phyloP scores from a whole-genome alignment of 2,329 filamentous ascomycete species.

The Fusarium dlaminii region DNA sequence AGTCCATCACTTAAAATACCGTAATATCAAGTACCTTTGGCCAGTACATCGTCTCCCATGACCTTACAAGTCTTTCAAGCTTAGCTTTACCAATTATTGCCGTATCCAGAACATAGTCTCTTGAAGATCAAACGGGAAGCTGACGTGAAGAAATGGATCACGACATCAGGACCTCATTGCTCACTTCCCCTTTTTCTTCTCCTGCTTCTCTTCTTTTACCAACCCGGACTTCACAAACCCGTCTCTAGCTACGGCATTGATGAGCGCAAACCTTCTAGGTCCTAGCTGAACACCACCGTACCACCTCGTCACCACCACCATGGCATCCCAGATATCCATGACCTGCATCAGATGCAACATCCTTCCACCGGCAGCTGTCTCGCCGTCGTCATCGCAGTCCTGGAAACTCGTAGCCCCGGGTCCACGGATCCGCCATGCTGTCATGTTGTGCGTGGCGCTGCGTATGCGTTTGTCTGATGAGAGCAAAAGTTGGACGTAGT shows the following conservation, averaged over 20 bases:
- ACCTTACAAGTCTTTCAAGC: not conserved
- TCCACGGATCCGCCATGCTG: conserved; percentile 85
- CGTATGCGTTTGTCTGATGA: conserved; percentile 85
- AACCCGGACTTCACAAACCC: conserved; percentile 81
- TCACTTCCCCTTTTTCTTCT: conserved; percentile 48
- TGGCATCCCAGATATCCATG: conserved; percentile 91
- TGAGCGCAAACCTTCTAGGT: conserved; percentile 87
- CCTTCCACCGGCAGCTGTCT: conserved; percentile 88
- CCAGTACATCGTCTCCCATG: not conserved
- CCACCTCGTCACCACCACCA: conserved; percentile 95
- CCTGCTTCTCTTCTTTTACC: conserved; percentile 58
- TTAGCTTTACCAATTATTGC: not conserved
- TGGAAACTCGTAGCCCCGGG: conserved; percentile 69
- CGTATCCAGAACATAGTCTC: not conserved
- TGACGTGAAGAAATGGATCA: not conserved
- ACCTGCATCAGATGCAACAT: conserved; percentile 91
- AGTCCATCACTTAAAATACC: not conserved
- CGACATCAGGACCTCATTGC: conserved; percentile 27
- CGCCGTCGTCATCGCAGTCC: conserved; percentile 96
- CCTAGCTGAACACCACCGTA: conserved; percentile 92
- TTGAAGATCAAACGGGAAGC: not conserved
- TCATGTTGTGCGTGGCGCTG: conserved; percentile 94
- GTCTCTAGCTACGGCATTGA: conserved; percentile 87
- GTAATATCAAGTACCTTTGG: not conserved
- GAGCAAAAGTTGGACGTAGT: conserved; percentile 78